Evolutionary conservation across 2,329 filamentous ascomycete species (phyloP), one percentile per base, ranked within the genome.

Genomic region (Colletotrichum horii): DNA sequence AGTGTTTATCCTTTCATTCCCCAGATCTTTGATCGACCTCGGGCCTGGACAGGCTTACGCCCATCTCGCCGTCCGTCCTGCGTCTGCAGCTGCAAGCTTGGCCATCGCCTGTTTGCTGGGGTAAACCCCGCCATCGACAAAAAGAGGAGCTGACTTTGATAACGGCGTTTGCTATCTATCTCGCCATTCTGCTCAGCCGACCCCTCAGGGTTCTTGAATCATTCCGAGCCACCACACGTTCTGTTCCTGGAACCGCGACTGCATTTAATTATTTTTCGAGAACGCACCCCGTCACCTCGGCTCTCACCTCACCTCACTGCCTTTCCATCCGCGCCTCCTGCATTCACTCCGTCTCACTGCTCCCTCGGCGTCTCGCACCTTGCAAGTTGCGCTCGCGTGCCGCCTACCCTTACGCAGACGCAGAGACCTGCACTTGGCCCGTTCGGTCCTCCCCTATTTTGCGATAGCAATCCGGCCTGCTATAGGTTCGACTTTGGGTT

Each of bases 201-300:
- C 74, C 70, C 64, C 74, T 75, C 72, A 75, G 72, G 72, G 72
- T 75, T 72, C 61, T 66, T 75, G 72, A 72, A 75, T 75, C 72
- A 75, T 71, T 66, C 61, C 52, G 52, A 24, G 19, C 36, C 36
- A n/a, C 38, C 30, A 32, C 58, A n/a, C 28, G 58, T 61, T 30
- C 58, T 32, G 58, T 34, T 61, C 68, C 72, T 52, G 55, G 68
- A 52, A 75, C 68, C 24, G 24, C 64, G 12, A 67, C 65, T 28
- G 61, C 72, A 66, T 71, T 66, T 75, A 30, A 66, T 38, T 52
- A 19, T 75, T 66, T 66, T 62, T 73, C 62, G 48, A 66, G 11
- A 71, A 28, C 55, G 66, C 55, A 71, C 72, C 72, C 72, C 55
- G 61, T 75, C 72, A 74, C 72, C 28, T 43, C n/a, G 65, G 19